Base-by-base conservation (phyloP, 306 rosid species). In the Prunus mume region DNA sequence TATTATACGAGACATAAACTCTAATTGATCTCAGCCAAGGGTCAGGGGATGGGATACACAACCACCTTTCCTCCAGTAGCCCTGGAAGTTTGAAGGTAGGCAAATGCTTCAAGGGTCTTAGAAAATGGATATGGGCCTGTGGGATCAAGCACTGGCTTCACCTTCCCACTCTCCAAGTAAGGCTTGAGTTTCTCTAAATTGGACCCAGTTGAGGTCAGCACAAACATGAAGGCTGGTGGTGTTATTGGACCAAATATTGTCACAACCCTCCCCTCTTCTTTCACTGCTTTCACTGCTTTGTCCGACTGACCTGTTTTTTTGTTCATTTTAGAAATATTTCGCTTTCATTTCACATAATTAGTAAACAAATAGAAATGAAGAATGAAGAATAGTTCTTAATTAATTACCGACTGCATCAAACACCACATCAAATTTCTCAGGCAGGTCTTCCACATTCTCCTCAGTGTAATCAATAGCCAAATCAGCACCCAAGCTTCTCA, bases 31-130 rank as follows among this genome's bases (percentile, higher is more conserved):
- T 84, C 67, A 90, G 0, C 66, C 5, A 12, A 46, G 14, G 81
- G 81, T 86, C 68, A 90, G 0, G 93, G 90, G 64, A 92, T 80
- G 19, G 96, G 96, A 79, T 84, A 67, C 34, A 92, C 74, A 27
- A 88, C 92, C 7, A 92, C 57, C 76, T 93, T 91, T 12, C 96
- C 93, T 12, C 96, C 93, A 1, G 77, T 78, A 65, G 93, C 93
- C 72, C 92, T 83, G 20, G 47, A 61, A 28, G 88, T 86, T 57
- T 86, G 86, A 1, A 92, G 77, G 50, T 87, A 34, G 5, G 85
- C 60, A 82, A 83, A 90, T 47, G 96, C 97, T 68, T 87, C 89
- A 13, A 82, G 73, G 0, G 84, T 63, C 65, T 86, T 66, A 27
- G 93, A 80, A 80, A 92, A 92, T 12, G 90, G 81, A 66, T 88